Evolutionary conservation across 192 early-diverging fungal species (phyloP), one percentile per base, ranked within the genome.

Genomic region (Backusella westeae): DNA sequence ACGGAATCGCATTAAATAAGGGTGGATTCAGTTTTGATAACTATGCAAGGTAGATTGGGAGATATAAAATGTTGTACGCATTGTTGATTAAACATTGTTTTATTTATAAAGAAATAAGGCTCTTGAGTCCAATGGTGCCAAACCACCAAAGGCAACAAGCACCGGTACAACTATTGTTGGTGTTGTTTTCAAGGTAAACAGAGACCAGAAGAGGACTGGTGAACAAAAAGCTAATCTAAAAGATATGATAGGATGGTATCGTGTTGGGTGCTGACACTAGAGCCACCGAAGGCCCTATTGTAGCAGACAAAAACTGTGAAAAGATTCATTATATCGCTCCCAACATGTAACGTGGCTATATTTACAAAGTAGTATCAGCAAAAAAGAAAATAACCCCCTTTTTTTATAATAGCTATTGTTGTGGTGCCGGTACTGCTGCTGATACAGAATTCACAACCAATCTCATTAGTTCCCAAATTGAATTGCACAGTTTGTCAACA

Each of bases 111-210:
- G 98, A 71, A 99, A 99, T 81, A 81, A 85, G 56, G 82, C 91
- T 41, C 86, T 97, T 69, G 87, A 89, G 46, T 83, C 88, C 75
- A 94, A 93, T 78, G 97, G 97, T 69, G 81, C 87, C 73, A 89
- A 88, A 76, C 76, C 89, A 36, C 96, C 98, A 52, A 94, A 91
- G 69, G 88, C 94, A 1, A 97, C 92, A 70, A 96, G 93, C 82
- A 99, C 98, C 4, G 98, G 98, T 81, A 99, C 98, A 6, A 99
- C 98, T 14, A 98, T 99, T 85, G 95, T 95, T 65, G 98, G 97
- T 42, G 80, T 95, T 35, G 87, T 97, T 42, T 99, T 87, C 91
- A 96, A 97, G 83, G 93, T 94, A 77, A 67, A 36, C 4, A 15
- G 39, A 29, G 34, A 66, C 29, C 35, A 46, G 29, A 32, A 32